A percentile compares a stretch with the other conserved stretches of the same genome.
Conservation (phyloP, 805 yeast species). For the Kuraishia hungarica region DNA sequence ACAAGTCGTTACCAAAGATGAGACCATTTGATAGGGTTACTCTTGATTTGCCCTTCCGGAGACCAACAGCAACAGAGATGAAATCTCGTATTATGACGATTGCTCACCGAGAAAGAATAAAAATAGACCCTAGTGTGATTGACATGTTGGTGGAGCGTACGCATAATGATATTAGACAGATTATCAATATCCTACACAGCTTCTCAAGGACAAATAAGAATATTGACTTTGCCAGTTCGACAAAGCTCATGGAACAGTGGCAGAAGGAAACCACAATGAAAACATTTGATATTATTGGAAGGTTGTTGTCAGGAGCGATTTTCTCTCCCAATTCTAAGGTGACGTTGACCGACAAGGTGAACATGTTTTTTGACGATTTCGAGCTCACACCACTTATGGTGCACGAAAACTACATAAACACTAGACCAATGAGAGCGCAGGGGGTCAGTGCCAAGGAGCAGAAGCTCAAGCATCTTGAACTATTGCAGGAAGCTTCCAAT, state of each 20-base stretch:
- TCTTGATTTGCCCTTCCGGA: constrained; percentile 72
- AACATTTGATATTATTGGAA: constrained; percentile 83
- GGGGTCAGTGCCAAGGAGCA: constrained; percentile 19
- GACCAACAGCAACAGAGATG: constrained; percentile 81
- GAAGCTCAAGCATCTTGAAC: constrained; percentile 45
- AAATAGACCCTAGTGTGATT: constrained; percentile 70
- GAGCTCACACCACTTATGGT: constrained; percentile 94
- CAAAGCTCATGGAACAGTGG: constrained; percentile 62
- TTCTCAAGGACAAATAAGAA: constrained; percentile 64
- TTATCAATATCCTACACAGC: constrained; percentile 81
- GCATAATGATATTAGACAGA: constrained; percentile 87
- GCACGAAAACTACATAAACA: constrained; percentile 80
- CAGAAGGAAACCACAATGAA: constrained; percentile 84
- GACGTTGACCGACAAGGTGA: constrained; percentile 73
- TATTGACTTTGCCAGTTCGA: constrained; percentile 57
- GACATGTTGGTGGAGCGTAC: constrained; percentile 83
- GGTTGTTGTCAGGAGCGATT: constrained; percentile 51
- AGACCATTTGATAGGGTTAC: constrained; percentile 85
- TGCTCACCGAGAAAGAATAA: constrained; percentile 76
- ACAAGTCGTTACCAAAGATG: constrained; percentile 88
- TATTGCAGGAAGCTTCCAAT: constrained; percentile 75
- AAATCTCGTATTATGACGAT: constrained; percentile 83
- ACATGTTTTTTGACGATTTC: constrained; percentile 86
- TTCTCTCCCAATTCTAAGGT: constrained; percentile 45
- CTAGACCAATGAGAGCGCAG: constrained; percentile 40